These are phyloP conservation scores for Penicillium sp. DNA, from an alignment of 2,329 filamentous ascomycete species.

Conservation along the genomic window DNA sequence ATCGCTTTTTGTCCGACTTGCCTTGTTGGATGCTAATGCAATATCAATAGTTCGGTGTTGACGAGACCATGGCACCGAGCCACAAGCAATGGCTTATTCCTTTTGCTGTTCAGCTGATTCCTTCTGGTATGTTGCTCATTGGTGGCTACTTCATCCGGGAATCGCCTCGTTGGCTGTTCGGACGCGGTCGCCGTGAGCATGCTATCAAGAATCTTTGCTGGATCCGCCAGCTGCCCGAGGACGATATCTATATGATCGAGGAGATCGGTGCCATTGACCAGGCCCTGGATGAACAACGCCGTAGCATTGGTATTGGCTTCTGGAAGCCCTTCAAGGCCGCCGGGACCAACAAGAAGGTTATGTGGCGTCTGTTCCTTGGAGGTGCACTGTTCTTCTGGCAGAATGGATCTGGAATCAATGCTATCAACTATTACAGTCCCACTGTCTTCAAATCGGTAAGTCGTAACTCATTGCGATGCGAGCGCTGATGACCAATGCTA, in stretches of 20 bases:
- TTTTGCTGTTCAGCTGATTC: constrained; percentile 37
- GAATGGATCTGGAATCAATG: constrained; percentile 68
- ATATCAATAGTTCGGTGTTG: constrained; percentile 45
- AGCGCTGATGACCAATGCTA: background rate
- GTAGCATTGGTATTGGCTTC: constrained; percentile 60
- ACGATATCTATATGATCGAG: constrained; percentile 58
- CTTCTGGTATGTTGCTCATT: constrained; percentile 39
- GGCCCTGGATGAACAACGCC: constrained; percentile 57
- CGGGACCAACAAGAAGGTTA: constrained; percentile 49
- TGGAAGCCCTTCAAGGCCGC: constrained; percentile 60
- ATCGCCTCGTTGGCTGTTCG: constrained; percentile 62
- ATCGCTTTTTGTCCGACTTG: constrained; percentile 12
- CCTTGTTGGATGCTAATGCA: constrained; percentile 4
- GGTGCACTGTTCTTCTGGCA: constrained; percentile 69
- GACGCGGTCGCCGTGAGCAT: constrained; percentile 59
- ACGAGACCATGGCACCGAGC: constrained; percentile 26
- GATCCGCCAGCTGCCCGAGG: constrained; percentile 35
- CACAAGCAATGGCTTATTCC: constrained; percentile 38
- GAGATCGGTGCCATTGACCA: constrained; percentile 63
- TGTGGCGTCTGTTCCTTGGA: constrained; percentile 65
- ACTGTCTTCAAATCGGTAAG: constrained; percentile 51
- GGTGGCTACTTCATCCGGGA: constrained; percentile 55
- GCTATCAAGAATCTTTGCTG: constrained; percentile 48
- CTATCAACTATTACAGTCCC: constrained; percentile 67
- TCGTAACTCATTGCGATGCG: background rate